Evolutionary conservation across 768 basidiomycete species (phyloP), one percentile per base, ranked within the genome.

Genomic region (Fistulinella prunicolor): DNA sequence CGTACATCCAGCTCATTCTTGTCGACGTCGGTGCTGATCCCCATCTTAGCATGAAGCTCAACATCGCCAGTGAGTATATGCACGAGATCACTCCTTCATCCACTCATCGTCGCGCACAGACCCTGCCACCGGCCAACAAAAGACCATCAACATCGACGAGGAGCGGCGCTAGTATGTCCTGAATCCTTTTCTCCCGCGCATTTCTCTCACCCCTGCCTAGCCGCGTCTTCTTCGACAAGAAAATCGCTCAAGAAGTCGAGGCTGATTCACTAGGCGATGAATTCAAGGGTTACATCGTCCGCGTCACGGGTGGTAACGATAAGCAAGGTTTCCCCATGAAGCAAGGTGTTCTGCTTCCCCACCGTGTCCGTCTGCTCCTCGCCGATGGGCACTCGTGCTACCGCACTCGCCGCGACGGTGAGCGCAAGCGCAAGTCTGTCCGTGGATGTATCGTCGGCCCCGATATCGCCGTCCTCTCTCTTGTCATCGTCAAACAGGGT

Each of bases 291-390:
- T 97, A 96, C 76, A 74, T 97, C 69, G 83, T 96, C 80, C 86
- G 93, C 63, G 89, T 99, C 77, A 94, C 91, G 24, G 94, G 94
- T 62, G 92, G 95, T 55, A 97, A 97, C 79, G 94, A 97, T 84
- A 92, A 93, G 77, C 91, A 94, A 70, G 93, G 94, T 66, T 95
- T 96, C 81, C 93, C 94, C 40, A 96, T 97, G 93, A 98, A 98
- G 75, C 95, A 99, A 76, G 94, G 95, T 76, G 89, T 97, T 58
- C 88, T 98, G 53, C 81, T 95, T 63, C 91, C 91, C 50, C 68
- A 91, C 76, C 94, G 95, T 81, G 91, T 94, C 61, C 78, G 82
- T 53, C 88, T 99, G 57, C 89, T 98, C 64, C 89, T 99, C 67
- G 62, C 89, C 54, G 90, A 95, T 70, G 94, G 94, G 43, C 95